Evolutionary conservation across 2,329 filamentous ascomycete species (phyloP), one percentile per base, ranked within the genome.

Genomic region (Tolypocladium nubicola): DNA sequence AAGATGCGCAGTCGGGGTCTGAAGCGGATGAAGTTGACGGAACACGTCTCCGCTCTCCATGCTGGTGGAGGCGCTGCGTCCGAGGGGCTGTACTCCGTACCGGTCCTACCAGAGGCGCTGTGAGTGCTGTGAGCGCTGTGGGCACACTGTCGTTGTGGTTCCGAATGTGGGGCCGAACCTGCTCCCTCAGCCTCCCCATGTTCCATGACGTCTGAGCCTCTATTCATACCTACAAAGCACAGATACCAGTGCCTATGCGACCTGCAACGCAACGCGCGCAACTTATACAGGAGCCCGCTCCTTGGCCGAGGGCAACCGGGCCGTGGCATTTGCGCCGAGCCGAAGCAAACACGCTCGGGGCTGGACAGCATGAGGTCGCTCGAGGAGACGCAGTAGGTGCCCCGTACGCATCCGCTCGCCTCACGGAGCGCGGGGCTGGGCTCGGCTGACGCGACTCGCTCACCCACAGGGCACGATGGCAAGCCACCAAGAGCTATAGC

Each of bases 381-480:
- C 39, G 66, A 74, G 52, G 73, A 75, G 63, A 69, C 68, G 47
- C 65, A 68, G 73, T 75, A 63, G 64, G 72, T 65, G 50, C 52
- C 56, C 30, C 54, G 19, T 38, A 21, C 39, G 6, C n/a, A 40
- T 38, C 30, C 47, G 30, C 26, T 33, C 47, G 35, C 30, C 19
- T 35, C 47, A 30, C 7, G 1, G 45, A 30, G 45, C 30, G 45
- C 26, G 33, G 37, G 26, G 37, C 35, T 47, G 23, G 16, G 43
- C 35, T 6, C 19, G 35, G 39, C 57, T 59, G 53, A 61, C 56
- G 53, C 45, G 57, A 57, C 56, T 52, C 37, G 16, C 33, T 23
- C 39, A 4, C 11, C 19, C 55, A 38, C 64, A 90, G 87, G 68
- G 75, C 76, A 69, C 81, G 85, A 80, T 91, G 88, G 88, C 76